Evolutionary conservation across 805 yeast genomes (phyloP).

Genomic region (Kazachstania kunashirensis): DNA sequence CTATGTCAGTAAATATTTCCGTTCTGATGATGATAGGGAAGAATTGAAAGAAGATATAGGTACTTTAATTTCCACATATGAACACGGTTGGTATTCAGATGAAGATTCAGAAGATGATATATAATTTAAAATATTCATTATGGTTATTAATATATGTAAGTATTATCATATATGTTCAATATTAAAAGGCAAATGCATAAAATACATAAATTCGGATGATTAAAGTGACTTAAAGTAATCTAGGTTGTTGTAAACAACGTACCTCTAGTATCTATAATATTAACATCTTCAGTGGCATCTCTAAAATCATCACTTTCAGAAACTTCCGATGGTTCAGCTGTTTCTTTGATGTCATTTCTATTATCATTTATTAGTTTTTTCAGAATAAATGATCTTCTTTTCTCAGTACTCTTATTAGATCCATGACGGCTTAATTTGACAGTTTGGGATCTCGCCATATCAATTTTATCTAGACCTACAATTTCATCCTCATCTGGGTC

Average conservation of each 20-base stretch:
- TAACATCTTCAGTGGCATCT: conserved; percentile 25
- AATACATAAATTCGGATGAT: no score
- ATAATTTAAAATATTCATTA: conserved; percentile 1
- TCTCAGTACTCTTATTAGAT: conserved; percentile 2
- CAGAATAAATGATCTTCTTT: conserved; percentile 10
- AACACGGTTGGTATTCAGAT: conserved; percentile 42
- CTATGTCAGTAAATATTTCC: conserved; percentile 25
- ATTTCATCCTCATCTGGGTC: conserved; percentile 31
- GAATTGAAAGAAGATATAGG: conserved; percentile 43
- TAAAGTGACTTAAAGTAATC: no score
- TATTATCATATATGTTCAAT: no score
- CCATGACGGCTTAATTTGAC: conserved; percentile 10
- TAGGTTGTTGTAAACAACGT: conserved; percentile 14
- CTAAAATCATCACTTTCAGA: conserved; percentile 19
- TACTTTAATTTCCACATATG: conserved; percentile 37
- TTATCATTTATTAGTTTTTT: conserved; percentile 1
- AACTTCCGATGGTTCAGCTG: conserved; percentile 2
- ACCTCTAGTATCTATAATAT: conserved; percentile 22
- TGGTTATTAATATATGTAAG: neutral
- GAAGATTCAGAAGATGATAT: conserved; percentile 35
- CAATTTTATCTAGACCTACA: conserved; percentile 25
- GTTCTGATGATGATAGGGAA: conserved; percentile 40
- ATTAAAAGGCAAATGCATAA: no score
- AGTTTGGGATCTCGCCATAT: conserved; percentile 25
- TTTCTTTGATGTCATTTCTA: neutral